These are phyloP conservation scores for Saccharum spontaneum DNA, from an alignment of 176 grass and related monocot species.

Conservation along the genomic window DNA sequence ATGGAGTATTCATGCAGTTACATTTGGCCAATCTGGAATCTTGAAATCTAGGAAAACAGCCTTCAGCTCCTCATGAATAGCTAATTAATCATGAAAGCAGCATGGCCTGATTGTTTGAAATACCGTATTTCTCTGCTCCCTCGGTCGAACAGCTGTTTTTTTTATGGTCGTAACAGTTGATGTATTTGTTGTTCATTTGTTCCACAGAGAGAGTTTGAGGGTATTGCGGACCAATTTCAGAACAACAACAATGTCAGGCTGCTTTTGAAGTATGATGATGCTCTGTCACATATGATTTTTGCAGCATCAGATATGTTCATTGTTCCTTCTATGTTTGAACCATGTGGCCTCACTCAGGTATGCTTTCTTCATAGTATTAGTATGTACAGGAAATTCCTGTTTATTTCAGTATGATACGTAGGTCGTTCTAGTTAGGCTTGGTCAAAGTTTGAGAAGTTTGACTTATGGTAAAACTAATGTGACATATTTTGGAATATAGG, in stretches of 20 bases:
- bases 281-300: conserved; percentile 91
- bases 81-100: conserved; percentile 17
- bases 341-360: conserved; percentile 99
- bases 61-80: background rate
- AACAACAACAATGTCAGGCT: conserved; percentile 59
- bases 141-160: background rate
- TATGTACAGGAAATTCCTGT: background rate
- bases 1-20: background rate
- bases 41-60: conserved; percentile 2
- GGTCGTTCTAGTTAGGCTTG: background rate
- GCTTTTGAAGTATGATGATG: conserved; percentile 91
- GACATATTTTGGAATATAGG: background rate
- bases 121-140: background rate
- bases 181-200: conserved; percentile 21
- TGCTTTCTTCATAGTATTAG: background rate
- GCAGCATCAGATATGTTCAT: conserved; percentile 96
- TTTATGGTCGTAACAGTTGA: conserved; percentile 2
- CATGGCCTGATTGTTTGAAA: conserved; percentile 1
- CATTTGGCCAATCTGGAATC: conserved; percentile 3
- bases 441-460: background rate
- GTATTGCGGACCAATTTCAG: conserved; percentile 78
- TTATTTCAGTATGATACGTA: background rate
- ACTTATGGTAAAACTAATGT: background rate
- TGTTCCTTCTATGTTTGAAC: conserved; percentile 96
- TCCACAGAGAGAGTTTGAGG: conserved; percentile 87